A percentile compares a stretch with the other conserved stretches of the same genome.
These are phyloP conservation scores for Aspergillus avenaceus DNA, from an alignment of 495 filamentous ascomycete species.

Conservation along the genomic window DNA sequence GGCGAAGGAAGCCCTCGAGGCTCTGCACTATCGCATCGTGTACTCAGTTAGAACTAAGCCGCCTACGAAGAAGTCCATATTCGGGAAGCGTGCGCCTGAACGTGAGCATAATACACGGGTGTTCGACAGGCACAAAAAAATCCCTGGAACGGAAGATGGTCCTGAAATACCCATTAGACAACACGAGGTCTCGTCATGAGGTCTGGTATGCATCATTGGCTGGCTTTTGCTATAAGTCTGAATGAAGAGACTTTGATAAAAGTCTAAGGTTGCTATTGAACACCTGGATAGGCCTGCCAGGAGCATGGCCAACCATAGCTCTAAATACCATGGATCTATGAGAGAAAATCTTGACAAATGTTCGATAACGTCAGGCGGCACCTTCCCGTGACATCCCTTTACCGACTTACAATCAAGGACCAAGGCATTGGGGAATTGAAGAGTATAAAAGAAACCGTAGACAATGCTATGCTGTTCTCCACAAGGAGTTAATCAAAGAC, in stretches of 20 bases:
- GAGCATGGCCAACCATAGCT: neutral
- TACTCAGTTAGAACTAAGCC: conserved; percentile 66
- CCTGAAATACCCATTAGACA: conserved; percentile 4
- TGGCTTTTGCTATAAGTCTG: neutral
- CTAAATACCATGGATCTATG: neutral
- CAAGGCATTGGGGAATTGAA: conserved; percentile 6
- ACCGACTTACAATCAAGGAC: neutral
- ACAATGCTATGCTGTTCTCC: conserved; percentile 17
- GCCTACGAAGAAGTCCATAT: conserved; percentile 53
- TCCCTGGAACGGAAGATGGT: conserved; percentile 11
- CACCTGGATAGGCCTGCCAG: neutral
- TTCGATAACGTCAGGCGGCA: neutral
- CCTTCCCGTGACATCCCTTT: neutral
- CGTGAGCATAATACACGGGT: neutral
- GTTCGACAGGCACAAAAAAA: conserved; percentile 4
- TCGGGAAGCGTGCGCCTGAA: conserved; percentile 27
- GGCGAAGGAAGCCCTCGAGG: conserved; percentile 67
- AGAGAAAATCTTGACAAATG: neutral
- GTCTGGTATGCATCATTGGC: too few species aligned
- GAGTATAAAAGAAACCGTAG: conserved; percentile 22
- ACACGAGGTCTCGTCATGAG: conserved; percentile 1
- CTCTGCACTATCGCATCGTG: conserved; percentile 64
- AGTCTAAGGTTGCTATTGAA: neutral
- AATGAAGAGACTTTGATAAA: neutral
- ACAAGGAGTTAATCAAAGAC: conserved; percentile 9